These are phyloP conservation scores for Domatiomyces globalis DNA, from an alignment of 2,329 filamentous ascomycete species.

Conservation along the genomic window DNA sequence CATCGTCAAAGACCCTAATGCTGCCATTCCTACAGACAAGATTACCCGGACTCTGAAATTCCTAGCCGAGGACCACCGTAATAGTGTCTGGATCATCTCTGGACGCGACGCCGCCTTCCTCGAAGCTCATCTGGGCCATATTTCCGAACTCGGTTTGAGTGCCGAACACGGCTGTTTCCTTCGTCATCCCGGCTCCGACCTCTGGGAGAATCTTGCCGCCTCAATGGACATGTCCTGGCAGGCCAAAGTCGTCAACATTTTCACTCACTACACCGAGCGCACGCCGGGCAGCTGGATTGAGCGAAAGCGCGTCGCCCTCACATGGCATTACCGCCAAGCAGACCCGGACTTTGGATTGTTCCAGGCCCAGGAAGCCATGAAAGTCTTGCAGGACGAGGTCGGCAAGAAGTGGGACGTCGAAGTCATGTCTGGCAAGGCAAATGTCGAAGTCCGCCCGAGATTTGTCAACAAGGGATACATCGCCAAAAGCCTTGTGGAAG, in stretches of 20 bases:
- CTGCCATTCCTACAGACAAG: constrained; percentile 73
- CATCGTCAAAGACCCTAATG: constrained; percentile 81
- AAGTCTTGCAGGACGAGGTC: constrained; percentile 63
- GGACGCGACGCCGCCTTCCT: constrained; percentile 88
- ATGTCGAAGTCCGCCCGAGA: constrained; percentile 87
- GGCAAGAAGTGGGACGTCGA: constrained; percentile 76
- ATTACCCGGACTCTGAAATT: constrained; percentile 66
- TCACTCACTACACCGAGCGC: constrained; percentile 75
- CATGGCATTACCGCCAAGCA: constrained; percentile 91
- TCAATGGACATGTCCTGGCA: constrained; percentile 88
- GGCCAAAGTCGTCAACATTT: constrained; percentile 64
- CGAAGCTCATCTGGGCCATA: constrained; percentile 82
- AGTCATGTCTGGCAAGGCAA: constrained; percentile 93
- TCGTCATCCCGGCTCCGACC: constrained; percentile 56
- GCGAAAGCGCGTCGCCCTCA: constrained; percentile 81
- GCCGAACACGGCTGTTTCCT: constrained; percentile 97
- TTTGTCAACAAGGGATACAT: constrained; percentile 99
- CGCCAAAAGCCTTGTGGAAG: constrained; percentile 63
- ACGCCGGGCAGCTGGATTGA: constrained; percentile 88
- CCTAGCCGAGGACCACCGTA: constrained; percentile 64
- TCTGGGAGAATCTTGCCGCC: constrained; percentile 83
- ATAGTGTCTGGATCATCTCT: constrained; percentile 96
- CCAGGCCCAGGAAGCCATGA: constrained; percentile 67
- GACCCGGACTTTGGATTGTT: constrained; percentile 73
- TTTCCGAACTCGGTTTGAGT: constrained; percentile 75